Conservation (phyloP, 805 yeast species). For the Candida tallmaniae region DNA sequence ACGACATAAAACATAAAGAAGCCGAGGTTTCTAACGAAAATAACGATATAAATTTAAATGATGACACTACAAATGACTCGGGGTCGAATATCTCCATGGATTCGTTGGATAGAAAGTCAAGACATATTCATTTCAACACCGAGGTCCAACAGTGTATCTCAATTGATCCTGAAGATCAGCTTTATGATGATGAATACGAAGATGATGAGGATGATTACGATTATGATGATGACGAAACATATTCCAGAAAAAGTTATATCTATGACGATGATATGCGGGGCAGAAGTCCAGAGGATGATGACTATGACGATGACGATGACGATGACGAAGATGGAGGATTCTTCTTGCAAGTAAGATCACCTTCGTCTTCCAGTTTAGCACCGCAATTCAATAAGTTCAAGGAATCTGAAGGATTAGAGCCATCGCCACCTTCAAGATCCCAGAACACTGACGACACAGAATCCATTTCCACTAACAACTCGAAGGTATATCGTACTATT, state of each 20-base stretch:
- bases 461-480: slow-evolving; percentile 25
- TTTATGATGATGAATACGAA: slow-evolving; percentile 15
- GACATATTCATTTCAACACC: slow-evolving; percentile 90
- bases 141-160: slow-evolving; percentile 94
- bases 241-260: slow-evolving; percentile 12
- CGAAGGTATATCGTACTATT: slow-evolving; percentile 49
- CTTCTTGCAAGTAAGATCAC: slow-evolving; percentile 52
- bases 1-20: neutral
- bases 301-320: slow-evolving; percentile 39
- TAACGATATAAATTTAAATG: neutral
- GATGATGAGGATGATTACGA: slow-evolving; percentile 18
- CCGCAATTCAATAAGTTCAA: slow-evolving; percentile 12
- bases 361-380: slow-evolving; percentile 24
- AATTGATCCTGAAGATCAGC: slow-evolving; percentile 45
- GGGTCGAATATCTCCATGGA: slow-evolving; percentile 2
- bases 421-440: slow-evolving; percentile 7
- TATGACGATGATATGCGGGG: slow-evolving; percentile 14
- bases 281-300: slow-evolving; percentile 20
- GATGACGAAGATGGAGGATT: slow-evolving; percentile 66
- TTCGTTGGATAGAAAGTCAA: slow-evolving; percentile 21
- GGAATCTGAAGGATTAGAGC: neutral
- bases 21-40: neutral
- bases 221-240: slow-evolving; percentile 17
- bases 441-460: slow-evolving; percentile 24
- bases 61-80: neutral